Conservation (phyloP, 345 rosid species). For the Gossypium turneri region DNA sequence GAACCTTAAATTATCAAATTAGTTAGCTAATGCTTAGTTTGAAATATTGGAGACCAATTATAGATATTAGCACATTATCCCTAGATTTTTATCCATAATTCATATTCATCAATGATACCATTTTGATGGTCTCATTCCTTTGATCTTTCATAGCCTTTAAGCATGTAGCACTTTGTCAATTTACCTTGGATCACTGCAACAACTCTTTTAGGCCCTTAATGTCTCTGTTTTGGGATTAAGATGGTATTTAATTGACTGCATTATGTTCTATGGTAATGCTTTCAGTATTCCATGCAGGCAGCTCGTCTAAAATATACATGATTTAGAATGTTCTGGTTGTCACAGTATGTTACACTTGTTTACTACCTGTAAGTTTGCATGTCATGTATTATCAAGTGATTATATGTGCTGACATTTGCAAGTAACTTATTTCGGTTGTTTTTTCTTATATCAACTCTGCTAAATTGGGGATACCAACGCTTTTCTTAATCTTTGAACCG, state of each 20-base stretch:
- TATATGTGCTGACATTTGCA: neutral
- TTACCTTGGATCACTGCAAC: neutral
- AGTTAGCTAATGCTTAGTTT: neutral
- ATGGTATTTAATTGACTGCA: slow-evolving; percentile 1
- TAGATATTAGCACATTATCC: neutral
- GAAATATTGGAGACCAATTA: neutral
- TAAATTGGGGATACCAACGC: neutral
- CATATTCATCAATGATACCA: neutral
- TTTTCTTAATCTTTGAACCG: neutral
- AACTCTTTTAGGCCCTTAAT: neutral
- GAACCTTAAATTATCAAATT: neutral
- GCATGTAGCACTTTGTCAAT: neutral
- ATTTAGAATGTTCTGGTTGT: slow-evolving; percentile 31
- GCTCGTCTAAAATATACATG: slow-evolving; percentile 27
- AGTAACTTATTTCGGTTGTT: neutral
- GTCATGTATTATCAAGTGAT: slow-evolving; percentile 9
- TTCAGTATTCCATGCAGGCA: slow-evolving; percentile 24
- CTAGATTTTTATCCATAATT: neutral
- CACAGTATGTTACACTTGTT: slow-evolving; percentile 23
- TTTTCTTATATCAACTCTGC: neutral
- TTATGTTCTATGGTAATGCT: slow-evolving; percentile 14
- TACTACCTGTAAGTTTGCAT: slow-evolving; percentile 33
- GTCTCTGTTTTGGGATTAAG: neutral
- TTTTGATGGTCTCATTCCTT: neutral
- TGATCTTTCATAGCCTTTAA: neutral